Conservation (phyloP, 306 rosid species). For the Senna siamea region DNA sequence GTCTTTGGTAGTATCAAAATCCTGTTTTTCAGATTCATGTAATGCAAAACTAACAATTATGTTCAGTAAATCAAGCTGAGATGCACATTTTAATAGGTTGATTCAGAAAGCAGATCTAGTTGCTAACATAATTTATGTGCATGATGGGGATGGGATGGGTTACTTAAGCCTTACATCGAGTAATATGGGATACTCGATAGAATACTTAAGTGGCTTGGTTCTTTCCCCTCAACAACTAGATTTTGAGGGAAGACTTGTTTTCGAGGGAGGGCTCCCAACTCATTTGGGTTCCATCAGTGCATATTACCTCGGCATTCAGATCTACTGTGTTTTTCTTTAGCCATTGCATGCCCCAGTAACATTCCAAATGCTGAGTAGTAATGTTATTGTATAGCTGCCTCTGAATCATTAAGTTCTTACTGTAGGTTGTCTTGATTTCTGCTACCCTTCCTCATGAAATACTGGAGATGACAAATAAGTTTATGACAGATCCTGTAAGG, state of each 20-base stretch:
- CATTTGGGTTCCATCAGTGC: too few relatives aligned
- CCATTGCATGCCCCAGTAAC: not conserved
- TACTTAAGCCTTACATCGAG: too few relatives aligned
- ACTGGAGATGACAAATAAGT: conserved; percentile 92
- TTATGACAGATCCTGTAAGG: conserved; percentile 98
- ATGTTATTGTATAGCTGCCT: conserved; percentile 14
- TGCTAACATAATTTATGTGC: conserved; percentile 2
- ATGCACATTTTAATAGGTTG: too few relatives aligned
- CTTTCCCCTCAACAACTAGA: too few relatives aligned
- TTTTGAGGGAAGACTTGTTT: too few relatives aligned
- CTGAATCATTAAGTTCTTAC: conserved; percentile 29
- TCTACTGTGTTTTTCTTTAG: conserved; percentile 4
- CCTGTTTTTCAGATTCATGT: too few relatives aligned
- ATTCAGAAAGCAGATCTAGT: not conserved
- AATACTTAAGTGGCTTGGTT: too few relatives aligned
- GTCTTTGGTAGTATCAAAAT: not conserved
- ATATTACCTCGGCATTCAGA: not conserved
- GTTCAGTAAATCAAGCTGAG: too few relatives aligned
- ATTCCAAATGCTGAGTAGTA: conserved; percentile 9
- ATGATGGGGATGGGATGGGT: too few relatives aligned
- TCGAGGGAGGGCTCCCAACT: too few relatives aligned
- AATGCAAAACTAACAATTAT: too few relatives aligned
- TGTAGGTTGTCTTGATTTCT: conserved; percentile 91
- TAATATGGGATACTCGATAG: too few relatives aligned
- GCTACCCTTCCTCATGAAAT: conserved; percentile 99